Evolutionary conservation across 2,329 filamentous ascomycete genomes (phyloP).

Genomic region (Endothia cerciana): DNA sequence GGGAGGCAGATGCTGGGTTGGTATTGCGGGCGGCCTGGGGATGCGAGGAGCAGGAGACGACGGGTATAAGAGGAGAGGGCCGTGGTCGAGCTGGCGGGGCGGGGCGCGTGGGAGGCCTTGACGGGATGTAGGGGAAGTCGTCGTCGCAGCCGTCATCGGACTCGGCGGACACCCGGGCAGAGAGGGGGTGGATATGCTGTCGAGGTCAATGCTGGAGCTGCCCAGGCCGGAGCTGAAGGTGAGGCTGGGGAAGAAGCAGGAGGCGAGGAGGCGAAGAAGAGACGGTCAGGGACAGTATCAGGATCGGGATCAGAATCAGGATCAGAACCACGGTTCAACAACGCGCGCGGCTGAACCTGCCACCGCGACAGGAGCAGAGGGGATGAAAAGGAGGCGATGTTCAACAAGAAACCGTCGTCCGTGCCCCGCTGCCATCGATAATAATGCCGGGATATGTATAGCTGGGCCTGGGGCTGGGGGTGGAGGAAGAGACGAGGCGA

Average conservation of each 20-base stretch:
- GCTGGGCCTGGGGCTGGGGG: background rate
- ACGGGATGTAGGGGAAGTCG: background rate
- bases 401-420: background rate
- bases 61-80: background rate
- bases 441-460: background rate
- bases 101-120: slow-evolving; percentile 4
- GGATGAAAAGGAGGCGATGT: background rate
- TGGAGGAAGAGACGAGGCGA: slow-evolving; percentile 2
- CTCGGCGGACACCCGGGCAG: background rate
- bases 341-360: background rate
- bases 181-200: slow-evolving; percentile 2
- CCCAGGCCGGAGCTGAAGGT: slow-evolving; percentile 1
- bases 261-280: slow-evolving; percentile 1
- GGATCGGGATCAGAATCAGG: slow-evolving; percentile 1
- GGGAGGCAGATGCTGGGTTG: background rate
- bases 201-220: slow-evolving; percentile 2
- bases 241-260: background rate
- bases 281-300: slow-evolving; percentile 11
- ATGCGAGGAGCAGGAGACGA: background rate
- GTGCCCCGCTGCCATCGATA: slow-evolving; percentile 9
- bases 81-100: background rate
- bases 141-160: slow-evolving; percentile 17
- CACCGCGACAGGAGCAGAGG: background rate
- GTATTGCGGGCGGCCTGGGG: background rate
- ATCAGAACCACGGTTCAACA: background rate